Base-by-base conservation (phyloP, 2,329 filamentous ascomycete genomes). In the Neonectria coccinea region DNA sequence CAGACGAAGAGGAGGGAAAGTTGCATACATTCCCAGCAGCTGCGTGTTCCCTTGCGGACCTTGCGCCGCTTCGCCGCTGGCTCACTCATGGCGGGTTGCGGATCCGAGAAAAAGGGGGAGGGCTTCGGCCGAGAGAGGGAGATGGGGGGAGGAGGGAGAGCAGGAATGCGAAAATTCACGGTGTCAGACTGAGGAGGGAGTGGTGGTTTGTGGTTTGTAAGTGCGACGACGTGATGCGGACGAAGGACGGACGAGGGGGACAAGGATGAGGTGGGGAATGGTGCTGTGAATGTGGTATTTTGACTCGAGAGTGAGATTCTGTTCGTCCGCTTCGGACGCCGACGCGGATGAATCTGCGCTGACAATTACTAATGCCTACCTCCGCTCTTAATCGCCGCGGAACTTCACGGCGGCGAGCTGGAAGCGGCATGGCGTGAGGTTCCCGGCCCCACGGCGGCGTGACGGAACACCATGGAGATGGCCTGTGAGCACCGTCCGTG, bases 1-100 rank as follows among this genome's bases (percentile, higher is more conserved):
- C 22, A 5, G 4, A 25, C 22, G 22, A 25, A 25, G 22, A 25
- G 22, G 22, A 25, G 22, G 22, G 22, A 25, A n/a, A n/a, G 22
- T 25, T 25, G 22, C 22, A 25, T 25, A 25, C 22, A 89, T 73
- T 88, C 85, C 85, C 86, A 88, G 74, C 86, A 89, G 64, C 85
- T 88, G 52, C 80, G 80, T 0, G 86, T 88, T 27, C 86, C 86
- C 66, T 88, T 88, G 22, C 85, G 83, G 29, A 87, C 58, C 65
- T 81, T 85, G 33, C 75, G 75, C 4, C 68, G 67, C 56, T 75
- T 76, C 6, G 62, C 2, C 2, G 64, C 10, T 18, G 60, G 63
- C 36, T 73, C 70, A 25, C 59, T 31, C 71, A 74, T 74, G 14
- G 14, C 22, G 29, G 7, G 12, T 8, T 20, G 47, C 18, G 18